These are phyloP conservation scores for Blastobotrys ciferrii DNA, from an alignment of 1,139 yeast genomes.

Conservation along the genomic window DNA sequence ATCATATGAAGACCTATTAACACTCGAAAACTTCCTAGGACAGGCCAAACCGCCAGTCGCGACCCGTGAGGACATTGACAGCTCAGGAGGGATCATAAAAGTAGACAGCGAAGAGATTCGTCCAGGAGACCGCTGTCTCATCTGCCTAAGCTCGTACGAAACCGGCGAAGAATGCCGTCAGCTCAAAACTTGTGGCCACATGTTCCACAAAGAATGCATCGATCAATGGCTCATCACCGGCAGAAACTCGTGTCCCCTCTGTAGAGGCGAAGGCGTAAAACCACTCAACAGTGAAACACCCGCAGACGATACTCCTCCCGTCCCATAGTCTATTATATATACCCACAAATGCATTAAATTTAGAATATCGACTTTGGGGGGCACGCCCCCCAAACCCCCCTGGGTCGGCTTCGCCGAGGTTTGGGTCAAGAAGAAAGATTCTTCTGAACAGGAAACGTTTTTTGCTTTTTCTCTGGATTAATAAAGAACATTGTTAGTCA, in stretches of 20 bases:
- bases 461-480: too few relatives aligned
- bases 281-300: not conserved
- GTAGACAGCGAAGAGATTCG: constrained; percentile 20
- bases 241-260: constrained; percentile 57
- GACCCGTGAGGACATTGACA: constrained; percentile 40
- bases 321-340: not conserved
- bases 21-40: constrained; percentile 46
- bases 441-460: too few relatives aligned
- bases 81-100: constrained; percentile 40
- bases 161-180: constrained; percentile 46
- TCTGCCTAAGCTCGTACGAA: constrained; percentile 50
- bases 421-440: too few relatives aligned
- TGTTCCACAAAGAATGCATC: constrained; percentile 52
- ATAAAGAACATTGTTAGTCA: too few relatives aligned
- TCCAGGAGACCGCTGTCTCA: constrained; percentile 43
- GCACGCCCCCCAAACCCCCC: too few relatives aligned
- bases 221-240: constrained; percentile 57
- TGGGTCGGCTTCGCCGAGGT: too few relatives aligned
- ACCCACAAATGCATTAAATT: not conserved
- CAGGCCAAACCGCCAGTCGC: constrained; percentile 47
- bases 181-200: constrained; percentile 46
- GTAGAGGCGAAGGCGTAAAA: constrained; percentile 47
- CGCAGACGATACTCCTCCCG: not conserved
- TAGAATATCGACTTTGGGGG: not conserved
- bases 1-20: constrained; percentile 47